A percentile compares a stretch with the other conserved stretches of the same genome.
These are phyloP conservation scores for Nitzschia inconspicua DNA, from an alignment of 108 stramenopile genomes.

Conservation along the genomic window DNA sequence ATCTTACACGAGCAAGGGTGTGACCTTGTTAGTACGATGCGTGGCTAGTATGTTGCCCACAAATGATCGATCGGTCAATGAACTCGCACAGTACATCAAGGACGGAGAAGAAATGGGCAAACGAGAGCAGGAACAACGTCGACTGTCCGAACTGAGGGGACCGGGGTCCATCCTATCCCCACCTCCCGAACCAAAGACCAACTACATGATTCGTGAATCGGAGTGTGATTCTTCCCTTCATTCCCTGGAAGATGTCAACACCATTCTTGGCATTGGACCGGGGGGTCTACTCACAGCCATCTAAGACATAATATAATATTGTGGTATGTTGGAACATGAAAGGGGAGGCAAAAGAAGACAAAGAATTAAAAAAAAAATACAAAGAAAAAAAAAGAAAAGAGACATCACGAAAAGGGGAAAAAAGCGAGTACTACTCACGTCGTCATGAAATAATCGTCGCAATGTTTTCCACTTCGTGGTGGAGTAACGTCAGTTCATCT, in stretches of 20 bases:
- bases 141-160: background rate
- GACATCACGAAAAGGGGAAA: no score
- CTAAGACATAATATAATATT: no score
- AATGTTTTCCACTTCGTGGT: no score
- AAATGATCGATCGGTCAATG: conserved; percentile 20
- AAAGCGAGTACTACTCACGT: no score
- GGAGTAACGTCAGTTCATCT: no score
- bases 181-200: background rate
- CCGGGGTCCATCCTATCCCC: background rate
- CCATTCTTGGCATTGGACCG: conserved; percentile 4
- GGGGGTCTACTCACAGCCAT: no score
- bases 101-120: conserved; percentile 19
- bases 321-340: no score
- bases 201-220: conserved; percentile 1
- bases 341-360: no score
- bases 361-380: no score
- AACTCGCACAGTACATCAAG: conserved; percentile 34
- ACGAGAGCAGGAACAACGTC: background rate
- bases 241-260: conserved; percentile 5
- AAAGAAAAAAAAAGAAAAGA: no score
- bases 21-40: conserved; percentile 34
- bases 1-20: conserved; percentile 30
- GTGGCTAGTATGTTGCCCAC: conserved; percentile 37
- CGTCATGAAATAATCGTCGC: no score
- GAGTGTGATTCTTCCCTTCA: conserved; percentile 2